Evolutionary conservation across 768 basidiomycete species (phyloP).

Genomic region (Daedaleopsis sinensis): DNA sequence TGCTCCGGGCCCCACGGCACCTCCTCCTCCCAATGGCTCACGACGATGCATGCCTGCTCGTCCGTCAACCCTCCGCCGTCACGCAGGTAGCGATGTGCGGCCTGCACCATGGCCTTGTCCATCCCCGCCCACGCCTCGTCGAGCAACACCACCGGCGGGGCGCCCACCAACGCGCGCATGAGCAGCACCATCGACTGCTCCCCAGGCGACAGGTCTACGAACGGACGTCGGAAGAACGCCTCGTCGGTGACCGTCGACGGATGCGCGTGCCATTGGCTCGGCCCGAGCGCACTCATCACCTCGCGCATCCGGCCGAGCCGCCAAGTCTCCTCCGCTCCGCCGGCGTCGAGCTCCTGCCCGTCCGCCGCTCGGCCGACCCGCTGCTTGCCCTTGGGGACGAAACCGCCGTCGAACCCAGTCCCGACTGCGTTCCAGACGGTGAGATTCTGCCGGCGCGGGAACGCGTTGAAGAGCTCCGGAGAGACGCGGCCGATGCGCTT

Average conservation of each 20-base stretch:
- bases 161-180: constrained; percentile 81
- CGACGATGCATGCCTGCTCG: constrained; percentile 78
- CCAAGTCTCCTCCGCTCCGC: constrained; percentile 39
- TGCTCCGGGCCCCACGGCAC: constrained; percentile 76
- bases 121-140: constrained; percentile 96
- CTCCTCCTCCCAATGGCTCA: constrained; percentile 93
- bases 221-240: constrained; percentile 51
- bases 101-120: constrained; percentile 75
- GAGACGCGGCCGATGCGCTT: constrained; percentile 77
- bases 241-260: constrained; percentile 23
- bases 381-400: constrained; percentile 50
- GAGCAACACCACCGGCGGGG: constrained; percentile 74
- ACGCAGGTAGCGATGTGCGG: constrained; percentile 65
- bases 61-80: constrained; percentile 45
- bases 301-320: constrained; percentile 51
- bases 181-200: constrained; percentile 84
- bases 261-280: constrained; percentile 47
- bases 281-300: constrained; percentile 69
- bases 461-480: constrained; percentile 90
- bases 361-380: constrained; percentile 48
- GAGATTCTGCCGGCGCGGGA: constrained; percentile 73
- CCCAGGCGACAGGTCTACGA: constrained; percentile 67
- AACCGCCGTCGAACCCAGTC: constrained; percentile 90
- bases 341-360: constrained; percentile 39
- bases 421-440: constrained; percentile 79